phyloP scores from a whole-genome alignment of 1,284 basidiomycete species.

The Ceraceosorus bombacis region DNA sequence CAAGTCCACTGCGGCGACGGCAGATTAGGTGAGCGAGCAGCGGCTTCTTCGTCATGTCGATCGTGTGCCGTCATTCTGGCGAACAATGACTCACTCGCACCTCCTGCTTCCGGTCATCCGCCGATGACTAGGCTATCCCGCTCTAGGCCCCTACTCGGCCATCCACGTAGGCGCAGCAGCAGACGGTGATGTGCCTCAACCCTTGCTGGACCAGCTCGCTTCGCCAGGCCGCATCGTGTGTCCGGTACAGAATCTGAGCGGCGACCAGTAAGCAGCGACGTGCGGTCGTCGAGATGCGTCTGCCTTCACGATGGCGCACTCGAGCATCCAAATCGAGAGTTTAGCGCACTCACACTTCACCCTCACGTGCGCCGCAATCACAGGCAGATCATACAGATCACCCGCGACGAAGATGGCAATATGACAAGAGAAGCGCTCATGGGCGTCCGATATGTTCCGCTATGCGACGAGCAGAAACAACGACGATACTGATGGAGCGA shows the following conservation, averaged over 20 bases:
- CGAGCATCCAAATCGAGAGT: not conserved
- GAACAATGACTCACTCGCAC: not conserved
- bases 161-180: slow-evolving; percentile 96
- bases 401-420: slow-evolving; percentile 61
- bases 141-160: slow-evolving; percentile 66
- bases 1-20: slow-evolving; percentile 72
- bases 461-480: slow-evolving; percentile 32
- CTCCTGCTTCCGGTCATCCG: slow-evolving; percentile 5
- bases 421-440: slow-evolving; percentile 66
- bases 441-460: slow-evolving; percentile 57
- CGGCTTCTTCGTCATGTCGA: not conserved
- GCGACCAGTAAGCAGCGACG: slow-evolving; percentile 13
- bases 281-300: not conserved
- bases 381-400: slow-evolving; percentile 34
- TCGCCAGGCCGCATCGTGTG: slow-evolving; percentile 85
- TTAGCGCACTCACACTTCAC: not conserved
- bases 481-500: slow-evolving; percentile 9
- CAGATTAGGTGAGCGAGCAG: slow-evolving; percentile 56
- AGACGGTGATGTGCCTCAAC: slow-evolving; percentile 56
- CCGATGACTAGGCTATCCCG: slow-evolving; percentile 17
- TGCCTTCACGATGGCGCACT: not conserved
- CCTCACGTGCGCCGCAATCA: not conserved
- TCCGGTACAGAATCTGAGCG: slow-evolving; percentile 62
- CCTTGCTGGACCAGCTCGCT: slow-evolving; percentile 67
- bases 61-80: not conserved